Evolutionary conservation across 1,284 basidiomycete species (phyloP).

Genomic region (Cutaneotrichosporon cavernicola): DNA sequence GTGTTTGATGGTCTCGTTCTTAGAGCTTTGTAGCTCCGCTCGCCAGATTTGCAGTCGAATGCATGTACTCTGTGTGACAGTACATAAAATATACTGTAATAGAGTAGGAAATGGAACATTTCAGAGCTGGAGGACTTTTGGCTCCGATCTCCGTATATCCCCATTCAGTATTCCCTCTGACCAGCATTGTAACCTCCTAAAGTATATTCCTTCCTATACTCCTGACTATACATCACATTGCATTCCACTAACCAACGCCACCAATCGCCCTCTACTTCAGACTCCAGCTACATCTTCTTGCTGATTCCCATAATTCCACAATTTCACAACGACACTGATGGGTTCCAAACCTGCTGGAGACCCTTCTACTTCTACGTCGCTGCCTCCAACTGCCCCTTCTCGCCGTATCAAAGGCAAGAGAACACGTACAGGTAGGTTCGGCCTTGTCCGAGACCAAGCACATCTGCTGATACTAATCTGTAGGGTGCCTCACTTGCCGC

Average conservation of each 20-base stretch:
- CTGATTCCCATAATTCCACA: background rate
- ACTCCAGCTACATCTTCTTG: background rate
- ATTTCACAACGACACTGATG: background rate
- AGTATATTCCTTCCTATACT: too few relatives aligned
- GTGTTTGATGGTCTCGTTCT: background rate
- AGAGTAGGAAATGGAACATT: too few relatives aligned
- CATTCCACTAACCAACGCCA: background rate
- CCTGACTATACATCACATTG: too few relatives aligned
- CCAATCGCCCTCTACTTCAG: too few relatives aligned
- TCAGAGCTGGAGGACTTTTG: too few relatives aligned
- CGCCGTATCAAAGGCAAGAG: constrained; percentile 25
- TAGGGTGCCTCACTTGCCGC: constrained; percentile 29
- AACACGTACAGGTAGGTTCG: constrained; percentile 22
- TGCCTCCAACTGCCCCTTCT: background rate
- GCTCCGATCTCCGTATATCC: too few relatives aligned
- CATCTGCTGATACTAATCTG: background rate
- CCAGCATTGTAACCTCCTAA: too few relatives aligned
- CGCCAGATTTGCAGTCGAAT: background rate
- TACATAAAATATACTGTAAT: too few relatives aligned
- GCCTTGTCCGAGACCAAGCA: background rate
- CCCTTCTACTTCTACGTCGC: background rate
- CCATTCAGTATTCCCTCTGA: too few relatives aligned
- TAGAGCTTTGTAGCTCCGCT: too few relatives aligned
- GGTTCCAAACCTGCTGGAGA: constrained; percentile 10
- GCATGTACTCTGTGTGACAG: background rate